Evolutionary conservation across 768 basidiomycete genomes (phyloP), one percentile per base, ranked within the genome.

Genomic region (Coprinellus micaceus): DNA sequence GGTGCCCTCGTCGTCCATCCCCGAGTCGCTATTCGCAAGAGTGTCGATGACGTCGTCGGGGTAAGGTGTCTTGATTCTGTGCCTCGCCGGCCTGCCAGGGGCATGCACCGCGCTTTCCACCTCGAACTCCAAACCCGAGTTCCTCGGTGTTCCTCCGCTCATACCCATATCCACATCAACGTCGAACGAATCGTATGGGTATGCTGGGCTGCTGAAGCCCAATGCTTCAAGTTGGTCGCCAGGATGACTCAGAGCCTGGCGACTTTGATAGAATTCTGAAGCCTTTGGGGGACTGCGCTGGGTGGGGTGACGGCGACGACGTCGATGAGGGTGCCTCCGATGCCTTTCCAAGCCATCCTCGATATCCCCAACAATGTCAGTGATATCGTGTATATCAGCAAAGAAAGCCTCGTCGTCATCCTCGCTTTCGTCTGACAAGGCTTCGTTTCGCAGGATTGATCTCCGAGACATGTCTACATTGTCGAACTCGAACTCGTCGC

Each of bases 401-500:
- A 52, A 57, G 44, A 57, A 57, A 12, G 50, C 51, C 3, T 57
- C 56, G 33, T 57, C 50, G 9, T 54, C 58, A 30, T 58, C 57
- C 13, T 55, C 56, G 44, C 44, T 49, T 12, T 22, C 39, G 19
- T 44, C 26, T 10, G 12, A 12, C 44, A 52, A 13, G 41, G 44
- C 28, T 19, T 24, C 26, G 24, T 53, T 37, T 2, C 36, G 9
- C 37, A 19, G 21, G 49, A n/a, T 6, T 13, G 33, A 33, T 13
- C 30, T 45, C 48, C 21, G 28, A 3, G 53, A 54, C 10, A 40
- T 3, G 13, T 19, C 26, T 2, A 51, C n/a, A 10, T 21, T 45
- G 36, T 56, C 54, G 25, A 52, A 52, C 12, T 56, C 58, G 36
- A 56, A 60, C 45, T 60, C 58, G 50, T 60, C 56, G 13, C 47